Evolutionary conservation across 2,329 filamentous ascomycete species (phyloP), one percentile per base, ranked within the genome.

Genomic region (Chrysosporium queenslandicum): DNA sequence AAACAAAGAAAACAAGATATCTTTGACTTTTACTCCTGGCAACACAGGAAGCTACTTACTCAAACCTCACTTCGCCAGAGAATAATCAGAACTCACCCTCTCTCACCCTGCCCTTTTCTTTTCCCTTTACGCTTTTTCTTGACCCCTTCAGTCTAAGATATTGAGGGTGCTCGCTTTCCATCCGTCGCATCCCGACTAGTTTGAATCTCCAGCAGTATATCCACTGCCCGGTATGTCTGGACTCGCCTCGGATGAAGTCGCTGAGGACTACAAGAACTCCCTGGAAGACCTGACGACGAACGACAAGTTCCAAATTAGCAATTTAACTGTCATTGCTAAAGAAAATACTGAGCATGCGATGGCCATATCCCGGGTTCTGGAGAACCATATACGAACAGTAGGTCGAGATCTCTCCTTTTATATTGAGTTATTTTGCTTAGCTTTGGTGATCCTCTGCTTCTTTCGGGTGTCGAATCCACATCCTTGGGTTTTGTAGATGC

Each of bases 321-420:
- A 94, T 72, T 73, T 98, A 72, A 98, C 92, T 57, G 83, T 95
- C 68, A 97, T 98, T 71, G 92, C 92, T 55, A 88, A 94, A 69
- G 92, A 98, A 71, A 95, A 94, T 64, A 96, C 90, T 59, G 89
- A 94, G 71, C 86, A 96, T 74, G 92, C 92, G 32, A 81, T 94
- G 68, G 87, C 86, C 59, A 97, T 98, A 63, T 90, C 92, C 16
- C 82, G 87, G 63, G 87, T 87, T 46, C 74, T 98, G 61, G 87
- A 94, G 68, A 86, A 90, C 58, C 92, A 98, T 66, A 96, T 98
- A 69, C 84, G 88, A 71, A 86, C 86, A 78, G 92, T 96, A 87
- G 79, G 88, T 78, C 49, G 32, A 46, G 34, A 41, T 20, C 56
- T 49, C 54, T 47, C 53, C 48, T 47, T 45, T 23, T 20, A 5